Conservation (phyloP, 2,329 filamentous ascomycete genomes). For the Monilinia vaccinii-corymbosi region DNA sequence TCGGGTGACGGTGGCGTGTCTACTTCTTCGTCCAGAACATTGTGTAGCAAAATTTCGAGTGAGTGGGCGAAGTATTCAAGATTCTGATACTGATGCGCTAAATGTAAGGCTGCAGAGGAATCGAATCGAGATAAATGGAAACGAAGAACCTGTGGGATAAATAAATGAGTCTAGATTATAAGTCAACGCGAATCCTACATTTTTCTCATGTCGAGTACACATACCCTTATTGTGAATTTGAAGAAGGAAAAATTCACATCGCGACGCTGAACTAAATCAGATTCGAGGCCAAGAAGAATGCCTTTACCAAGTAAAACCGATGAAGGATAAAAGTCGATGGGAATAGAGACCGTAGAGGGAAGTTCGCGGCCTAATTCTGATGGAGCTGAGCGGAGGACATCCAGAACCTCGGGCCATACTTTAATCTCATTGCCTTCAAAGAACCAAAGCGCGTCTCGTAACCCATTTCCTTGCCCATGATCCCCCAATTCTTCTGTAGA, state of each 20-base stretch:
- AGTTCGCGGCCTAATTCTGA: conserved; percentile 59
- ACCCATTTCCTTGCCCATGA: conserved; percentile 25
- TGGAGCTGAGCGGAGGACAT: conserved; percentile 65
- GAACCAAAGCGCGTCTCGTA: conserved; percentile 87
- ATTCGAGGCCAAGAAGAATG: conserved; percentile 81
- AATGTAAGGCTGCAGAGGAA: conserved; percentile 67
- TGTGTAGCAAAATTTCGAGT: conserved; percentile 83
- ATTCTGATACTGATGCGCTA: conserved; percentile 78
- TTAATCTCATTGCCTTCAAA: conserved; percentile 84
- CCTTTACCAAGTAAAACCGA: conserved; percentile 83
- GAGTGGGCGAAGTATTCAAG: conserved; percentile 90
- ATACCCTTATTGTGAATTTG: conserved; percentile 76
- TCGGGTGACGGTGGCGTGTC: conserved; percentile 59
- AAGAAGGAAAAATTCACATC: conserved; percentile 88
- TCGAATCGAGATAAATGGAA: conserved; percentile 69
- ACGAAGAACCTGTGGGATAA: conserved; percentile 79
- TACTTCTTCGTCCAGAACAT: conserved; percentile 90
- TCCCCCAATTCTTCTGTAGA: conserved; percentile 11
- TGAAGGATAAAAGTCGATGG: conserved; percentile 91
- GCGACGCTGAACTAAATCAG: conserved; percentile 84
- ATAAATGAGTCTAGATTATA: conserved; percentile 69
- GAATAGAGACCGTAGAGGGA: conserved; percentile 64
- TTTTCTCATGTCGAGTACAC: conserved; percentile 35
- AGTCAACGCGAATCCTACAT: conserved; percentile 11
- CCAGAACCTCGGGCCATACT: conserved; percentile 81